Evolutionary conservation across 805 yeast species (phyloP).

Genomic region (Kuraishia capsulata): DNA sequence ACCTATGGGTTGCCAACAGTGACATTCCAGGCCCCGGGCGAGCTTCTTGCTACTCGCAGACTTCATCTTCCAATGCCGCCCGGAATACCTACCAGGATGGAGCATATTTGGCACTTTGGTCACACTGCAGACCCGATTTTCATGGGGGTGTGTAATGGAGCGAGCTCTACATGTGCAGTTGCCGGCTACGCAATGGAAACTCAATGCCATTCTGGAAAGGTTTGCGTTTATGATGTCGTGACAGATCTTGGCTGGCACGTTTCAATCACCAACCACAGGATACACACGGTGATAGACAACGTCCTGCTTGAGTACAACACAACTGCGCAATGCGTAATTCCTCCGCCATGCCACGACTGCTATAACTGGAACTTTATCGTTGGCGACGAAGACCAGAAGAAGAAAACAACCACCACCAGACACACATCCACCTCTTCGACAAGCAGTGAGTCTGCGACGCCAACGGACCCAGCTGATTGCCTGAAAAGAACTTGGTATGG

Average conservation of each 20-base stretch:
- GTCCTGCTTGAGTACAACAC: slow-evolving; percentile 63
- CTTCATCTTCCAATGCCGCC: slow-evolving; percentile 92
- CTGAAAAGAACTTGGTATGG: slow-evolving; percentile 62
- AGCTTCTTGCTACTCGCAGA: slow-evolving; percentile 70
- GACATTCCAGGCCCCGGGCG: slow-evolving; percentile 92
- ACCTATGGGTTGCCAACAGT: slow-evolving; percentile 89
- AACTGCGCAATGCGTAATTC: slow-evolving; percentile 64
- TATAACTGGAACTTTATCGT: slow-evolving; percentile 76
- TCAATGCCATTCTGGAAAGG: slow-evolving; percentile 83
- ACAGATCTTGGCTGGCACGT: slow-evolving; percentile 88
- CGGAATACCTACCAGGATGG: slow-evolving; percentile 67
- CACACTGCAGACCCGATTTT: slow-evolving; percentile 95
- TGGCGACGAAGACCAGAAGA: slow-evolving; percentile 26
- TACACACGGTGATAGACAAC: slow-evolving; percentile 83
- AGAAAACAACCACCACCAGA: slow-evolving; percentile 13
- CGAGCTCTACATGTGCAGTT: slow-evolving; percentile 76
- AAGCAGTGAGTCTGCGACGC: slow-evolving; percentile 8
- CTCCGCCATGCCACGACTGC: slow-evolving; percentile 86
- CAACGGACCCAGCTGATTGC: slow-evolving; percentile 34
- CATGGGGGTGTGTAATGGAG: slow-evolving; percentile 96
- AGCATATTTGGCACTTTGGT: slow-evolving; percentile 91
- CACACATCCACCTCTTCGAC: slow-evolving; percentile 13
- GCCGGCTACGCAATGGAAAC: slow-evolving; percentile 98
- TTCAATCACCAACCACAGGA: slow-evolving; percentile 78
- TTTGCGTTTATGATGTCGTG: slow-evolving; percentile 85